phyloP scores from a whole-genome alignment of 1,284 basidiomycete species.

The Heterobasidion annosum region DNA sequence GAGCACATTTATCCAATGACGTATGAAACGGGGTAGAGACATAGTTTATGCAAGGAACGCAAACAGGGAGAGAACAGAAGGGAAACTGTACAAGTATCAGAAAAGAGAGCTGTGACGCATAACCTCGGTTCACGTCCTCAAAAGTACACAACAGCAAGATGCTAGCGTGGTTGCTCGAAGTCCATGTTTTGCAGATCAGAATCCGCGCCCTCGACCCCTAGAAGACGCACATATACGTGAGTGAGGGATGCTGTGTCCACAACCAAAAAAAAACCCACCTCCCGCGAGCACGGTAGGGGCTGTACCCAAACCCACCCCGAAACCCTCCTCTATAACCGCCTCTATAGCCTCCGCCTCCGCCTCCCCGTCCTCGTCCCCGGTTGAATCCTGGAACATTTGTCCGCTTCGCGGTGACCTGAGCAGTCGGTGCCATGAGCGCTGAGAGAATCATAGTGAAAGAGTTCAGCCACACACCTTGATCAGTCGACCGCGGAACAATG shows the following conservation, averaged over 20 bases:
- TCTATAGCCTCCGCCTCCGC: slow-evolving; percentile 38
- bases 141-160: slow-evolving; percentile 3
- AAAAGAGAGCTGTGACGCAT: neutral
- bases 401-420: slow-evolving; percentile 82
- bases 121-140: neutral
- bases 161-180: neutral
- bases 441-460: slow-evolving; percentile 13
- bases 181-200: slow-evolving; percentile 19
- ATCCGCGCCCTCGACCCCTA: slow-evolving; percentile 68
- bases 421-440: slow-evolving; percentile 12
- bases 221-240: slow-evolving; percentile 4
- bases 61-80: neutral
- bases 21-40: neutral
- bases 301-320: slow-evolving; percentile 53
- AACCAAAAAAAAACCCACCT: slow-evolving; percentile 41
- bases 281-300: slow-evolving; percentile 72
- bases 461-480: slow-evolving; percentile 59
- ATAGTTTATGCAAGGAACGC: neutral
- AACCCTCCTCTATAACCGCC: slow-evolving; percentile 68
- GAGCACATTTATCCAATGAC: too few relatives aligned
- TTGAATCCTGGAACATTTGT: slow-evolving; percentile 91
- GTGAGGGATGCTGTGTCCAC: neutral
- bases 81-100: neutral
- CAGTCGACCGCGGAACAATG: slow-evolving; percentile 85
- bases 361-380: slow-evolving; percentile 63